Evolutionary conservation across 441 rosid genomes (phyloP).

Genomic region (Bruguiera hainesii): DNA sequence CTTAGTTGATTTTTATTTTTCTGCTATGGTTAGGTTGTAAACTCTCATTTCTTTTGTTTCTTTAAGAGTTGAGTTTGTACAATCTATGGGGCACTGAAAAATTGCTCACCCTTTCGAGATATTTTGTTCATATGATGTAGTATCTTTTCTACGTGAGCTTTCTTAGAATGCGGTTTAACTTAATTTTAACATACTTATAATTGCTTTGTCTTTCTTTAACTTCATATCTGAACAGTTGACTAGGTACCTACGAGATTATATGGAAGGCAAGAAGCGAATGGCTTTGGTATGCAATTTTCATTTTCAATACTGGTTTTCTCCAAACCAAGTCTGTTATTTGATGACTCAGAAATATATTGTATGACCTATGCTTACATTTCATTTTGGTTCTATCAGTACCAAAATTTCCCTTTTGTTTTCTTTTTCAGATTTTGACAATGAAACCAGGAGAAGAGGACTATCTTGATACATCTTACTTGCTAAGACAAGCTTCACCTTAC

Average conservation of each 20-base stretch:
- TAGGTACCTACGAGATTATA: constrained; percentile 73
- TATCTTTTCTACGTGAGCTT: too few relatives aligned
- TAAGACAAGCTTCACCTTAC: constrained; percentile 89
- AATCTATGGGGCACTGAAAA: too few relatives aligned
- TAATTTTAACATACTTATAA: constrained; percentile 9
- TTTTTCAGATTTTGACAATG: constrained; percentile 68
- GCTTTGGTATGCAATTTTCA: constrained; percentile 56
- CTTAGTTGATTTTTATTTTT: not conserved
- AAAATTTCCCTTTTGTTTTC: not conserved
- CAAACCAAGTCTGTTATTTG: not conserved
- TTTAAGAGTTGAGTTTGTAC: too few relatives aligned
- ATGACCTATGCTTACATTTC: too few relatives aligned
- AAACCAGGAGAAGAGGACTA: constrained; percentile 83
- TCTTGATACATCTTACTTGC: constrained; percentile 62
- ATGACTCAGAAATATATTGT: too few relatives aligned
- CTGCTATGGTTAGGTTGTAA: not conserved
- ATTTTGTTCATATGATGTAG: too few relatives aligned
- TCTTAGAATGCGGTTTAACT: not conserved
- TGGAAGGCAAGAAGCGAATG: constrained; percentile 92
- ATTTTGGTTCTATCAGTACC: too few relatives aligned
- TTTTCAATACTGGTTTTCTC: constrained; percentile 2
- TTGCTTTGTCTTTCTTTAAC: constrained; percentile 13
- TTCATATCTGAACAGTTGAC: constrained; percentile 56
- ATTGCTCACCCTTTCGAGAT: too few relatives aligned
- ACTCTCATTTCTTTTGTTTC: not conserved